Base-by-base conservation (phyloP, 768 basidiomycete genomes). In the Holtermannia corniformis region DNA sequence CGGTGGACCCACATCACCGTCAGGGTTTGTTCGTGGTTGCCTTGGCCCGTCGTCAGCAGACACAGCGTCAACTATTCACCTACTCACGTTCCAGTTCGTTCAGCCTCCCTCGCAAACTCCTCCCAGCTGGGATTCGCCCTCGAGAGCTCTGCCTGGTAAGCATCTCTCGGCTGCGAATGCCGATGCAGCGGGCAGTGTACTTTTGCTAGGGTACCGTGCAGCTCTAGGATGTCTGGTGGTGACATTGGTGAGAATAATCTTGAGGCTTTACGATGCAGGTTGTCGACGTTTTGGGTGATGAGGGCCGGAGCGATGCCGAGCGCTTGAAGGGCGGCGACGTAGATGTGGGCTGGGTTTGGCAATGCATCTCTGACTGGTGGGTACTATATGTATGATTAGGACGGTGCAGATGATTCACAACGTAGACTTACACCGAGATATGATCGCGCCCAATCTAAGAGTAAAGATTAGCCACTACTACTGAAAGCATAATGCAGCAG, bases 281-380 rank as follows among this genome's bases (percentile, higher is more conserved):
- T 91, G 64, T 97, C 93, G n/a, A 97, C 73, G 51, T 73, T 71
- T 26, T 74, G 64, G 0, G 93, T 97, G 56, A 96, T 81, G 26
- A 91, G 70, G 23, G 75, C 74, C 20, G 78, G 72, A 19, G 86
- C 75, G 49, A 82, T 71, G 2, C 78, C 79, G 7, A 84, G 73
- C 58, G 87, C 76, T 63, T 87, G 84, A 44, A 95, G 75, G 2
- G 90, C 87, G 4, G 87, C 85, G 23, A 97, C 74, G 7, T 87
- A 84, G 61, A 80, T 87, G 68, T 97, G 93, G 0, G 86, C 91
- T 3, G 88, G 82, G 61, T 95, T 96, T 3, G 91, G 88, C 44
- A 78, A 77, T 0, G 91, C 78, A 47, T 84, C 80, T n/a, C 85
- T 79, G 26, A 96, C 84, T 11, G 85, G 82, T 14, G 85, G 84